Conservation (phyloP, 495 filamentous ascomycete species). For the Clavariopsis aquatica region DNA sequence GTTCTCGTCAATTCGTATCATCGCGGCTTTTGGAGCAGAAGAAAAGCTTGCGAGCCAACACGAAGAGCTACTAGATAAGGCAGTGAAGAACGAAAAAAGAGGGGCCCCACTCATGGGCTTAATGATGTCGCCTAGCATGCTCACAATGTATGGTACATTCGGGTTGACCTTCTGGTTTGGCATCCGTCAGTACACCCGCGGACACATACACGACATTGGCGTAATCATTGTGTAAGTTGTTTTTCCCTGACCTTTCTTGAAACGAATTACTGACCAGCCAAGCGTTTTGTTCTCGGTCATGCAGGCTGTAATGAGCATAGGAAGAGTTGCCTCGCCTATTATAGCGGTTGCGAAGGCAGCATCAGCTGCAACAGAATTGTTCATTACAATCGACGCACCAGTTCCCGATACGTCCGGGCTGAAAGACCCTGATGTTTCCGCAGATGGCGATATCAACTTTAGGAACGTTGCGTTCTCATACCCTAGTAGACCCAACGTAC, state of each 20-base stretch:
- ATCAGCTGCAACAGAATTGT: conserved; percentile 35
- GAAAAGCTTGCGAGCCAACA: conserved; percentile 56
- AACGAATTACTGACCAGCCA: not conserved
- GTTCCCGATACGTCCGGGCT: conserved; percentile 36
- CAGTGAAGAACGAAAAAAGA: conserved; percentile 55
- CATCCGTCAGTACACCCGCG: conserved; percentile 35
- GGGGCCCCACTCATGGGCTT: conserved; percentile 53
- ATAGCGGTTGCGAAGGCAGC: conserved; percentile 37
- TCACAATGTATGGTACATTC: conserved; percentile 39
- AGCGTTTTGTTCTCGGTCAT: not conserved
- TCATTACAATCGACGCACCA: conserved; percentile 36
- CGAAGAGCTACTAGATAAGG: conserved; percentile 58
- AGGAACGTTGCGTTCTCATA: conserved; percentile 40
- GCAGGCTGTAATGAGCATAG: conserved; percentile 3
- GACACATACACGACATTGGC: conserved; percentile 22
- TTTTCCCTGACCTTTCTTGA: not conserved
- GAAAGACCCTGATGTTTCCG: conserved; percentile 37
- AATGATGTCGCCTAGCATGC: conserved; percentile 37
- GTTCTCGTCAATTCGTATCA: conserved; percentile 50
- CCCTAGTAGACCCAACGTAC: conserved; percentile 38
- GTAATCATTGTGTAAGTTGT: conserved; percentile 34
- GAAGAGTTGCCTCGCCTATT: conserved; percentile 17
- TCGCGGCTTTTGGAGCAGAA: conserved; percentile 66
- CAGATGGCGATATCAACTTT: conserved; percentile 32
- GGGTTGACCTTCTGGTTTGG: conserved; percentile 44